These are phyloP conservation scores for Colletotrichum navitas DNA, from an alignment of 2,329 filamentous ascomycete genomes.

Conservation along the genomic window DNA sequence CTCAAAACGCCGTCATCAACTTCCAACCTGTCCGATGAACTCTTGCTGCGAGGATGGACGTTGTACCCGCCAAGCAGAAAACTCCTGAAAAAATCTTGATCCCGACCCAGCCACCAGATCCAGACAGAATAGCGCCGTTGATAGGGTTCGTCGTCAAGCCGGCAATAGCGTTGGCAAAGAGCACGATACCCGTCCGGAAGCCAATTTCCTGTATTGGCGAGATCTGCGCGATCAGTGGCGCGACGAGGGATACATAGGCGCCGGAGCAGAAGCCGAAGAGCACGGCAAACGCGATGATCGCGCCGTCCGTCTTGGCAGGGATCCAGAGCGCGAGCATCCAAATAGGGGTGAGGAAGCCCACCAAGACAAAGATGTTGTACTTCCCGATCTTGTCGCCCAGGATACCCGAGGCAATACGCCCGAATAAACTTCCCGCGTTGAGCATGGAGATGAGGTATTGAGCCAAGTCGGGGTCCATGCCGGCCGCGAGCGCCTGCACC, in stretches of 20 bases:
- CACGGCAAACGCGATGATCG: slow-evolving; percentile 55
- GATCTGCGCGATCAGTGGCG: slow-evolving; percentile 62
- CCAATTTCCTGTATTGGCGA: slow-evolving; percentile 68
- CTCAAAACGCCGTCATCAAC: slow-evolving; percentile 46
- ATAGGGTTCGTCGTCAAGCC: slow-evolving; percentile 70
- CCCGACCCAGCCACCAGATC: slow-evolving; percentile 48
- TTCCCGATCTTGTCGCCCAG: slow-evolving; percentile 53
- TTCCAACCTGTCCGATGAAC: slow-evolving; percentile 47
- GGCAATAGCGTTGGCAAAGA: slow-evolving; percentile 66
- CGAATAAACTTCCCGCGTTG: slow-evolving; percentile 55
- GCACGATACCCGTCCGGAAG: slow-evolving; percentile 59
- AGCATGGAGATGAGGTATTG: slow-evolving; percentile 55
- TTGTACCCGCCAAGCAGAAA: slow-evolving; percentile 49
- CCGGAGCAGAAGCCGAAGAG: slow-evolving; percentile 59
- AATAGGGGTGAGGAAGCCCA: slow-evolving; percentile 57
- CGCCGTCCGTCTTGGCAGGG: slow-evolving; percentile 47
- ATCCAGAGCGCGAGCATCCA: slow-evolving; percentile 59
- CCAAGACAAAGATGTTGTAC: slow-evolving; percentile 59
- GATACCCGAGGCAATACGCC: slow-evolving; percentile 51
- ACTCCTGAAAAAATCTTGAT: slow-evolving; percentile 55
- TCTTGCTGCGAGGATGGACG: slow-evolving; percentile 45
- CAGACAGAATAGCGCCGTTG: slow-evolving; percentile 59
- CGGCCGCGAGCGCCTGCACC: slow-evolving; percentile 48
- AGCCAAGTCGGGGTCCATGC: slow-evolving; percentile 47
- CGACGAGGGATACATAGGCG: slow-evolving; percentile 55